Evolutionary conservation across 495 filamentous ascomycete species (phyloP).

Genomic region (Evernia prunastri): DNA sequence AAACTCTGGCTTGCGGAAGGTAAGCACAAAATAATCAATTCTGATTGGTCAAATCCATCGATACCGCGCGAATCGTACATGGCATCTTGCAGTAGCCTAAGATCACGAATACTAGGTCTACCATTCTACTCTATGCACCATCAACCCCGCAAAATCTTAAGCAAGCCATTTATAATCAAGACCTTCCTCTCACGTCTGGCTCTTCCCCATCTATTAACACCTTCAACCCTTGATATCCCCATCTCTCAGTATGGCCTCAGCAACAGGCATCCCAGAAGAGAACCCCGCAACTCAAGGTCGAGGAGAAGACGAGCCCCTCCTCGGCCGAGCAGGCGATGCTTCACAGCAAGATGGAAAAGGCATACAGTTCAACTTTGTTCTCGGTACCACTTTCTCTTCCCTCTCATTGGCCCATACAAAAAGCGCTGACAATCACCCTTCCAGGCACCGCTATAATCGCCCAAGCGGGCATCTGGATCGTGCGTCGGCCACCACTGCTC

Average conservation of each 20-base stretch:
- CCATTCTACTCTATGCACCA: background rate
- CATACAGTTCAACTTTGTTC: conserved; percentile 64
- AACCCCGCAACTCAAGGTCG: conserved; percentile 29
- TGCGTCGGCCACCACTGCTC: conserved; percentile 31
- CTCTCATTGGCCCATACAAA: background rate
- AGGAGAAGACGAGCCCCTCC: conserved; percentile 67
- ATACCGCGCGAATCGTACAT: background rate
- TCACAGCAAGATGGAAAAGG: conserved; percentile 56
- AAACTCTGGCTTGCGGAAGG: no score
- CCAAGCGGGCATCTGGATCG: conserved; percentile 61
- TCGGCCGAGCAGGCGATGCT: conserved; percentile 67
- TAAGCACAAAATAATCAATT: background rate
- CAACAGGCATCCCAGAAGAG: conserved; percentile 44
- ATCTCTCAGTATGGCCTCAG: conserved; percentile 44
- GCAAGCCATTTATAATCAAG: background rate
- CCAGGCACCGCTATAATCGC: conserved; percentile 64
- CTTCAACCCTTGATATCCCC: background rate
- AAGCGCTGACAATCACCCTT: conserved; percentile 6
- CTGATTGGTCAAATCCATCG: background rate
- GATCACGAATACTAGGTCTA: no score
- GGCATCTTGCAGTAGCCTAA: background rate
- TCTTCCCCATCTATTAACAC: background rate
- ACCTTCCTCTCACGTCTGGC: background rate
- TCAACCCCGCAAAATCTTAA: background rate
- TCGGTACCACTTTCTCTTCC: conserved; percentile 49